phyloP scores from a whole-genome alignment of 352 stramenopile genomes.

The Phytopythium ostracodes region DNA sequence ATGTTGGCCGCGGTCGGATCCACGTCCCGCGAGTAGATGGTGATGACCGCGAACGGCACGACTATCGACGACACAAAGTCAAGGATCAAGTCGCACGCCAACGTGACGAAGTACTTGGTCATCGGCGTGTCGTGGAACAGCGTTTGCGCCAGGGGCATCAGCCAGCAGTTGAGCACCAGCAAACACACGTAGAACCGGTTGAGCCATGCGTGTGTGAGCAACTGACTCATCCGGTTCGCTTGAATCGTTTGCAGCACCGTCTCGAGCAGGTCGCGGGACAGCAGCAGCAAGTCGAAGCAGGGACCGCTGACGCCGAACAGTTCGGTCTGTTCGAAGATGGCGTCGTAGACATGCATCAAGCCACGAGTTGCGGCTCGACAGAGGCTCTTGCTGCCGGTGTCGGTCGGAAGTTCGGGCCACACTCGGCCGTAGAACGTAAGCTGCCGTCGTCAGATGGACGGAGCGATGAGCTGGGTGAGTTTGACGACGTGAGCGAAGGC shows the following conservation, averaged over 20 bases:
- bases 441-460: background rate
- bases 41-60: conserved; percentile 11
- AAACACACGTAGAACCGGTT: conserved; percentile 29
- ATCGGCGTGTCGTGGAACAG: background rate
- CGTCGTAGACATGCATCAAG: background rate
- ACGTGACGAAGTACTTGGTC: conserved; percentile 7
- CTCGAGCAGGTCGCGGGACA: conserved; percentile 20
- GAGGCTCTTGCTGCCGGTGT: too few species aligned
- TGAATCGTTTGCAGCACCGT: conserved; percentile 21
- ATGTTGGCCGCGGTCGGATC: conserved; percentile 7
- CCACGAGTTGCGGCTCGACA: too few species aligned
- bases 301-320: conserved; percentile 16
- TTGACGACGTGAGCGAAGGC: background rate
- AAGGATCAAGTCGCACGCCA: conserved; percentile 16
- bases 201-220: conserved; percentile 16
- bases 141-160: conserved; percentile 12
- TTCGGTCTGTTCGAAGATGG: background rate
- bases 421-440: background rate
- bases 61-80: conserved; percentile 20
- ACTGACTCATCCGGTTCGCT: conserved; percentile 22
- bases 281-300: conserved; percentile 17
- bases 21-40: conserved; percentile 13
- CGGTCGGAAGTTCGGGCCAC: too few species aligned
- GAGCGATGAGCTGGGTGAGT: background rate
- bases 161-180: conserved; percentile 22